Conservation (phyloP, 768 basidiomycete species). For the Tylopilus rubrobrunneus region DNA sequence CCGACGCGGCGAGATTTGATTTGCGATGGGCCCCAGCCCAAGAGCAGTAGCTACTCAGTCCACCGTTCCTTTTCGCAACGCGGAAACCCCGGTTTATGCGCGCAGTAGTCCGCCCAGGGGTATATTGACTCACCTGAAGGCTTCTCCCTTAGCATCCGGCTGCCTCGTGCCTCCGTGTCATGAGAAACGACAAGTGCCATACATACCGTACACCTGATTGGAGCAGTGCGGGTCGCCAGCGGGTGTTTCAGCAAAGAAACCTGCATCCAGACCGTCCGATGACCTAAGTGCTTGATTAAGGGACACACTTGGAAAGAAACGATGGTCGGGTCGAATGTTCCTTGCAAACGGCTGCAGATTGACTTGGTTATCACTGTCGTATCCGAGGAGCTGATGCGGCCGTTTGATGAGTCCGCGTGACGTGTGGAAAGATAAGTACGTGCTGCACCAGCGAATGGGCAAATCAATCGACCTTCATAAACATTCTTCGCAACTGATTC, state of each 20-base stretch:
- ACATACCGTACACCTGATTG: slow-evolving; percentile 3
- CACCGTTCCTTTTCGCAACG: background rate
- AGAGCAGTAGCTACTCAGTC: background rate
- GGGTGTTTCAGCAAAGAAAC: slow-evolving; percentile 14
- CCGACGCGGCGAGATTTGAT: slow-evolving; percentile 4
- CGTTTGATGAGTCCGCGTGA: slow-evolving; percentile 37
- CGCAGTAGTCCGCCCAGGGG: background rate
- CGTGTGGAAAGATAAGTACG: slow-evolving; percentile 38
- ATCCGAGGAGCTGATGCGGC: slow-evolving; percentile 34
- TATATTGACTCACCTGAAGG: background rate
- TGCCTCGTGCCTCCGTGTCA: slow-evolving; percentile 6
- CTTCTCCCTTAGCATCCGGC: slow-evolving; percentile 1
- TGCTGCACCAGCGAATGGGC: slow-evolving; percentile 8
- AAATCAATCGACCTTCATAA: slow-evolving; percentile 20
- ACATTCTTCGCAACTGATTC: slow-evolving; percentile 12
- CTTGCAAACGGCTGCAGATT: slow-evolving; percentile 32
- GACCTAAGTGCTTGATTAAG: background rate
- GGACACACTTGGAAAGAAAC: slow-evolving; percentile 13
- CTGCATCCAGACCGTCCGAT: background rate
- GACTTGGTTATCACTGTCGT: slow-evolving; percentile 29
- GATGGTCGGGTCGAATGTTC: slow-evolving; percentile 25
- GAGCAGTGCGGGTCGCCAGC: background rate
- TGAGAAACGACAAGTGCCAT: slow-evolving; percentile 10
- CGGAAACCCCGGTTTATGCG: background rate
- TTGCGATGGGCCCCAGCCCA: background rate